Evolutionary conservation across 2,329 filamentous ascomycete species (phyloP).

Genomic region (Fusarium algeriense): DNA sequence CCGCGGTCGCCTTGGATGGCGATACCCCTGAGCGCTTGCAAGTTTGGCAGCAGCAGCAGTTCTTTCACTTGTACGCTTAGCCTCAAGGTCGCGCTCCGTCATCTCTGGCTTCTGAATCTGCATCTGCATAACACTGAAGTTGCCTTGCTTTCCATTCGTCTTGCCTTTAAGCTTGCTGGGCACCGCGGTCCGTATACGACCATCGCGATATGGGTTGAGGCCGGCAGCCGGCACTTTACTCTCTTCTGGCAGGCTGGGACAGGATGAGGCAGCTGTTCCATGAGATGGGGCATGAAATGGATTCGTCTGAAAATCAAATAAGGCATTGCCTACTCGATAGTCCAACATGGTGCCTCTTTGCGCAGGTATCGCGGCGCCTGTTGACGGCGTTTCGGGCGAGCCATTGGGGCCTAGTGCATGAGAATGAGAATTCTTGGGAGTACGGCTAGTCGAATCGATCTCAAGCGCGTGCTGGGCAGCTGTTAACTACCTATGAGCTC

Average conservation of each 20-base stretch:
- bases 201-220: conserved; percentile 47
- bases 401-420: conserved; percentile 6
- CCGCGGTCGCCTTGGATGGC: conserved; percentile 60
- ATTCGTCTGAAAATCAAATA: conserved; percentile 29
- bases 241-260: background rate
- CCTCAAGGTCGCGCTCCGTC: conserved; percentile 64
- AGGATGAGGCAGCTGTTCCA: background rate
- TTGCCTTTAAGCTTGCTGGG: conserved; percentile 73
- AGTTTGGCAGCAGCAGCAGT: conserved; percentile 69
- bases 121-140: conserved; percentile 74
- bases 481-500: conserved; percentile 29
- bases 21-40: conserved; percentile 67
- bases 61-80: conserved; percentile 71
- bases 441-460: conserved; percentile 13
- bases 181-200: conserved; percentile 64
- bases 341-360: background rate
- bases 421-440: background rate
- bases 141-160: conserved; percentile 67
- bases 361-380: conserved; percentile 8
- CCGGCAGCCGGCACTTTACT: conserved; percentile 1
- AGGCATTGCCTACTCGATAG: conserved; percentile 18
- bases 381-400: conserved; percentile 10
- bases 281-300: background rate
- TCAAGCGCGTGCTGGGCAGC: conserved; percentile 28
- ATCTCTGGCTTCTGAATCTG: conserved; percentile 61